Evolutionary conservation across 306 rosid species (phyloP).

Genomic region (Cajanus cajan): DNA sequence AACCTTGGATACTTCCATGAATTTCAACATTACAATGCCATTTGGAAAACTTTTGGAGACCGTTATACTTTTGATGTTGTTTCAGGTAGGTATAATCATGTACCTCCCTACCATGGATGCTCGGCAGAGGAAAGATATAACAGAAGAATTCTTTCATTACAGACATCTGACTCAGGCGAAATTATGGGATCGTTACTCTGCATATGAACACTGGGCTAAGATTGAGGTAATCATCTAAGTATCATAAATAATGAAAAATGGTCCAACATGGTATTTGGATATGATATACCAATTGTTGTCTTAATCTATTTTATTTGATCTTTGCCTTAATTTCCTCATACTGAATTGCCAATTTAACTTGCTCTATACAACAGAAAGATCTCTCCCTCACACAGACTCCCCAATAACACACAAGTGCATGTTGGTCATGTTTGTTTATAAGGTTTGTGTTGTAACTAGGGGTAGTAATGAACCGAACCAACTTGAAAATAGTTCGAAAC

Average conservation of each 20-base stretch:
- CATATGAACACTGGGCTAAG: conserved; percentile 98
- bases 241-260: conserved; percentile 2
- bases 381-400: not conserved
- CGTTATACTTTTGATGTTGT: conserved; percentile 29
- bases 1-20: not conserved
- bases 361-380: not conserved
- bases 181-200: conserved; percentile 79
- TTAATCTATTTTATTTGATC: not conserved
- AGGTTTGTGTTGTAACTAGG: not conserved
- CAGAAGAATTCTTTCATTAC: conserved; percentile 92
- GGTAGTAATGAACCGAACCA: too few species aligned
- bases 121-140: conserved; percentile 89
- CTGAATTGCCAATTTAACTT: conserved; percentile 13
- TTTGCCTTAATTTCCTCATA: conserved; percentile 23
- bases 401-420: not conserved
- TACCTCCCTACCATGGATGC: conserved; percentile 89
- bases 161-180: conserved; percentile 58
- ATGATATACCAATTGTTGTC: conserved; percentile 9
- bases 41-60: conserved; percentile 6
- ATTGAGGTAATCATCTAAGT: conserved; percentile 64
- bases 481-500: too few species aligned
- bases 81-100: conserved; percentile 97
- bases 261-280: not conserved
- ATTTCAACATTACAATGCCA: not conserved
- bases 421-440: not conserved